A percentile compares a stretch with the other conserved stretches of the same genome.
phyloP scores from a whole-genome alignment of 78 protist species.

The Guillardia theta region DNA sequence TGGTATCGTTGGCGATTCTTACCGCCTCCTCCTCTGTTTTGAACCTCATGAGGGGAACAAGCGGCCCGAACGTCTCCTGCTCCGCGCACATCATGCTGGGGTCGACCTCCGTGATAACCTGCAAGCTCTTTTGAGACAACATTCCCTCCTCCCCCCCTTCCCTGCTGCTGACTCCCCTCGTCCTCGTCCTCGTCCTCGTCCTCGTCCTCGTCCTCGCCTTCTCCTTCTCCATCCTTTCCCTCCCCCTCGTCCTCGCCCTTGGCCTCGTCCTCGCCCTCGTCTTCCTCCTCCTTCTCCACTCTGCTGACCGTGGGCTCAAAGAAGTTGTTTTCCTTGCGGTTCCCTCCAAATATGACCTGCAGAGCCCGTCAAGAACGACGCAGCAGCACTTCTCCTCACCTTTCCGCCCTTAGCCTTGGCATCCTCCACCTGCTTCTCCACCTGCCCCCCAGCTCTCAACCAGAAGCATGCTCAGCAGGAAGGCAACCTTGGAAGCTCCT shows the following conservation, averaged over 20 bases:
- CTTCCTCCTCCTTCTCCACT: neutral
- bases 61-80: constrained; percentile 49
- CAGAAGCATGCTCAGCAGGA: too few species aligned
- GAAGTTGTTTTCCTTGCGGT: neutral
- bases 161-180: neutral
- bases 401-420: constrained; percentile 49
- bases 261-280: neutral
- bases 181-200: neutral
- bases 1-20: neutral
- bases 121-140: neutral
- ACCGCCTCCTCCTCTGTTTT: neutral
- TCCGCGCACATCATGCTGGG: neutral
- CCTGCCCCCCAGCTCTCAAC: constrained; percentile 41
- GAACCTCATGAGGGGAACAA: constrained; percentile 37
- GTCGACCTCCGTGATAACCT: neutral
- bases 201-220: neutral
- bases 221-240: neutral
- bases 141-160: neutral
- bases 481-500: constrained; percentile 31
- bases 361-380: too few species aligned
- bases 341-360: too few species aligned
- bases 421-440: constrained; percentile 42
- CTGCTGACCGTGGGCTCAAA: neutral
- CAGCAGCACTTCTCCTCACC: neutral
- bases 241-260: neutral